These are phyloP conservation scores for Papiliotrema terrestris DNA, from an alignment of 1,284 basidiomycete species.

Conservation along the genomic window DNA sequence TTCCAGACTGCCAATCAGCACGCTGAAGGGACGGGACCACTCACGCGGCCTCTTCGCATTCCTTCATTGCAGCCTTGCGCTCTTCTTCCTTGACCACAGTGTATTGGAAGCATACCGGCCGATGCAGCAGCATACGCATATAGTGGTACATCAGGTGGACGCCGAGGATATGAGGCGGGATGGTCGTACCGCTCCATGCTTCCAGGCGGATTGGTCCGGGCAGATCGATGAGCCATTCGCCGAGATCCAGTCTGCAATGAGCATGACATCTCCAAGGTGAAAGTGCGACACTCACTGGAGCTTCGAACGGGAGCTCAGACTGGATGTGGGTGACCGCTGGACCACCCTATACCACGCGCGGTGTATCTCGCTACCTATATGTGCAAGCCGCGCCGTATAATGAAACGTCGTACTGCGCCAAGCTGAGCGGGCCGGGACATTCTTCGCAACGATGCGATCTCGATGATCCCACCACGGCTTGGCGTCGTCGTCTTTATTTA, in stretches of 20 bases:
- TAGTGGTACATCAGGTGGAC: not conserved
- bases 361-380: not conserved
- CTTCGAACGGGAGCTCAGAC: not conserved
- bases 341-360: not conserved
- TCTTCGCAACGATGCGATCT: not conserved
- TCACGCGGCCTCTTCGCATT: not conserved
- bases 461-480: not conserved
- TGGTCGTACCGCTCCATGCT: not conserved
- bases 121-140: not conserved
- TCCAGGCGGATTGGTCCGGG: not conserved
- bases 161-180: not conserved
- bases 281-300: not conserved
- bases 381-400: not conserved
- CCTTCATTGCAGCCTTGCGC: not conserved
- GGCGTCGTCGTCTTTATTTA: not conserved
- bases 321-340: not conserved
- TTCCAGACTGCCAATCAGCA: not conserved
- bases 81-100: not conserved
- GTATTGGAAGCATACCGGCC: not conserved
- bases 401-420: not conserved
- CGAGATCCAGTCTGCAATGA: not conserved
- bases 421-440: not conserved
- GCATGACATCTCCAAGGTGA: not conserved
- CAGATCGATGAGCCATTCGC: not conserved
- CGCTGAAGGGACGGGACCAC: not conserved